A percentile compares a stretch with the other conserved stretches of the same genome.
Conservation (phyloP, 352 stramenopile genomes). For the Globisporangium viniferum region DNA sequence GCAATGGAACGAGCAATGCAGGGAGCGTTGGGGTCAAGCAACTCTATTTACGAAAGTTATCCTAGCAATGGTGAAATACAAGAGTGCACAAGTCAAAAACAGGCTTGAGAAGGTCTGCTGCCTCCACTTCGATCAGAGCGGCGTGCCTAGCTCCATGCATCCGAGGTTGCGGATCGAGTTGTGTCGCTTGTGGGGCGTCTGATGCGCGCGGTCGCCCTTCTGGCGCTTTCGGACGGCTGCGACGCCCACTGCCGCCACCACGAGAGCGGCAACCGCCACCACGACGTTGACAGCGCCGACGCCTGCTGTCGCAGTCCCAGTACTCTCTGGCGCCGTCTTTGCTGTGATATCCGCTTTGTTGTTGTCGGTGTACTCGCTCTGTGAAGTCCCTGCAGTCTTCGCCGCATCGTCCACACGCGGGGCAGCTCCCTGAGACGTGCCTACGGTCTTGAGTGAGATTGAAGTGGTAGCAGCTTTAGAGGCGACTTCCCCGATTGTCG, state of each 20-base stretch:
- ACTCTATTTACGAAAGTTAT: slow-evolving; percentile 1
- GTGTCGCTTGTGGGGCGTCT: background rate
- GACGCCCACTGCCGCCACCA: slow-evolving; percentile 14
- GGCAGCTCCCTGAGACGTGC: background rate
- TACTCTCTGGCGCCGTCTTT: background rate
- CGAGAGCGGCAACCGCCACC: slow-evolving; percentile 10
- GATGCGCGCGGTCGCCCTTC: background rate
- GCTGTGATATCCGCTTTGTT: slow-evolving; percentile 4
- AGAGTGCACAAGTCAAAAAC: background rate
- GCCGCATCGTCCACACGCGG: background rate
- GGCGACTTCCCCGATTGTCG: background rate
- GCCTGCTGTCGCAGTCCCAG: background rate
- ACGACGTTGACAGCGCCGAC: background rate
- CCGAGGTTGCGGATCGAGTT: slow-evolving; percentile 11
- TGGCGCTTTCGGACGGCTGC: slow-evolving; percentile 14
- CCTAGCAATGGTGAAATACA: background rate
- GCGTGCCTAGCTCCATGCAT: slow-evolving; percentile 12
- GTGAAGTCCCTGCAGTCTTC: background rate
- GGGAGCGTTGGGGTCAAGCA: background rate
- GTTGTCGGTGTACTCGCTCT: background rate
- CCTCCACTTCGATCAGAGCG: background rate
- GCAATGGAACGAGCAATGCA: background rate
- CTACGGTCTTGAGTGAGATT: background rate
- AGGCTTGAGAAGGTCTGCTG: background rate
- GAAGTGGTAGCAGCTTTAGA: background rate